Conservation (phyloP, 2,329 filamentous ascomycete species). For the Ceratocystis colombiana region DNA sequence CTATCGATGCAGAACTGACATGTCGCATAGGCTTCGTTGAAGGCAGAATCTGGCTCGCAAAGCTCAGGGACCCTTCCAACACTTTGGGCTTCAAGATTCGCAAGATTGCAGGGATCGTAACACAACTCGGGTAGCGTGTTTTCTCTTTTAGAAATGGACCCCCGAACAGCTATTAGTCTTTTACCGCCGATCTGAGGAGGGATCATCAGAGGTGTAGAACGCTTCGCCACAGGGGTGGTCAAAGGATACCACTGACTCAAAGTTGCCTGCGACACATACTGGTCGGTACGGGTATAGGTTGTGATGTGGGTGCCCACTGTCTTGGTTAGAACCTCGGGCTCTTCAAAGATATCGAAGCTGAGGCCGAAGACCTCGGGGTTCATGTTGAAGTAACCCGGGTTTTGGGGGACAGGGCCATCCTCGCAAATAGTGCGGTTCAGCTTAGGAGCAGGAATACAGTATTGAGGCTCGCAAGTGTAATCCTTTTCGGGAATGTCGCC, state of each 20-base stretch:
- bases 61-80: conserved; percentile 41
- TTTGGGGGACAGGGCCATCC: conserved; percentile 26
- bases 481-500: conserved; percentile 37
- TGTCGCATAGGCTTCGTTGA: conserved; percentile 35
- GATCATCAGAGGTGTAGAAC: conserved; percentile 27
- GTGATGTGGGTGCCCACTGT: conserved; percentile 32
- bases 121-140: conserved; percentile 40
- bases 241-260: conserved; percentile 6
- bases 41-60: conserved; percentile 38
- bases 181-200: neutral
- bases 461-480: conserved; percentile 39
- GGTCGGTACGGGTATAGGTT: conserved; percentile 44
- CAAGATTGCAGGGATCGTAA: conserved; percentile 44
- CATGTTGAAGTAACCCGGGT: conserved; percentile 54
- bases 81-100: conserved; percentile 37
- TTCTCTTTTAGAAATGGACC: conserved; percentile 12
- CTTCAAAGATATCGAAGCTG: conserved; percentile 50
- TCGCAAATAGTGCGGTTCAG: conserved; percentile 27
- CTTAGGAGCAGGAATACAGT: conserved; percentile 39
- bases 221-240: conserved; percentile 1
- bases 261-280: conserved; percentile 42
- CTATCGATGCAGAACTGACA: conserved; percentile 35
- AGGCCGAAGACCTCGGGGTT: conserved; percentile 52
- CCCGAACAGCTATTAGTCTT: neutral
- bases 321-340: conserved; percentile 35